A percentile compares a stretch with the other conserved stretches of the same genome.
These are phyloP conservation scores for Adansonia madagascariensis DNA, from an alignment of 441 rosid genomes.

Conservation along the genomic window DNA sequence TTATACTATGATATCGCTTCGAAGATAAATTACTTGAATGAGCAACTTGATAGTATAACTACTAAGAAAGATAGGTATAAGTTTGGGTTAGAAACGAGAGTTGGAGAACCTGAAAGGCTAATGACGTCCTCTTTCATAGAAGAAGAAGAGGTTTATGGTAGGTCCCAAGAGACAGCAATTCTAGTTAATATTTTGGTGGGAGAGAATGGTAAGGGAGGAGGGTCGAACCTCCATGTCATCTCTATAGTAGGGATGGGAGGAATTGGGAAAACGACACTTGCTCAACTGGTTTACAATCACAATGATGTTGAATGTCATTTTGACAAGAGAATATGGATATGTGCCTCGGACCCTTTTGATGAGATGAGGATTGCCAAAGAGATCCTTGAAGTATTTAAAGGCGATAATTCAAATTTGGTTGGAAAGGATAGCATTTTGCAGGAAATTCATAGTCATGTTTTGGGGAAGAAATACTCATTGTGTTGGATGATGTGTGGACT, in stretches of 20 bases:
- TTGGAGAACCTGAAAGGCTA: background rate
- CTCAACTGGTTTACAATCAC: background rate
- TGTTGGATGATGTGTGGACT: background rate
- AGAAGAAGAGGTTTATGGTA: conserved; percentile 20
- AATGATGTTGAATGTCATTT: background rate
- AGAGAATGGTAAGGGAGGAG: background rate
- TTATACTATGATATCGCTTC: background rate
- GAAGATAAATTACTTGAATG: background rate
- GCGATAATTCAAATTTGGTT: background rate
- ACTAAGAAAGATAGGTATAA: background rate
- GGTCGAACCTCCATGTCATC: background rate
- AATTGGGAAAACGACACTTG: background rate
- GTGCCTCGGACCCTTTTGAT: conserved; percentile 16
- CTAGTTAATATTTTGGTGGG: background rate
- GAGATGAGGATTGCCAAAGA: conserved; percentile 11
- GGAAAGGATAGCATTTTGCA: background rate
- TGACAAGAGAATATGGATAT: background rate
- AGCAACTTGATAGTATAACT: background rate
- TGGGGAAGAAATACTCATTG: background rate
- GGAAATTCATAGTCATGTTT: background rate
- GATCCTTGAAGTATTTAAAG: background rate
- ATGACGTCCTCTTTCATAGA: background rate
- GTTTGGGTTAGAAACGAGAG: background rate
- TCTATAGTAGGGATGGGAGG: background rate
- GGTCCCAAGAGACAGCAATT: background rate